Base-by-base conservation (phyloP, 192 early-diverging fungal genomes). In the Entomortierella parvispora region DNA sequence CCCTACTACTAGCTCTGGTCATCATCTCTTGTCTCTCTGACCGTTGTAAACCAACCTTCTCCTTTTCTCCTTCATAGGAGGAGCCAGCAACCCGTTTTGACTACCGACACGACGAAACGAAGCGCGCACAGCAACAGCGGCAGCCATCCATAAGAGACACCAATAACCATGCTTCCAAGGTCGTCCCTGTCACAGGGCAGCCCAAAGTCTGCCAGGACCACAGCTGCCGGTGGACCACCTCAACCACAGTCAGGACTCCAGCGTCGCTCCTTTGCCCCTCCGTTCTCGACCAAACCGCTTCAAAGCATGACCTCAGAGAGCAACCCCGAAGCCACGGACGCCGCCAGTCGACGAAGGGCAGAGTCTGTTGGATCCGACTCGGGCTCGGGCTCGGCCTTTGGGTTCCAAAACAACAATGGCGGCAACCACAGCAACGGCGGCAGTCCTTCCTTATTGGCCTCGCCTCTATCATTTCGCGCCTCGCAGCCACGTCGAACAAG, bases 241-340 rank as follows among this genome's bases (percentile, higher is more conserved):
- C 81, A 2, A 43, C 62, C 57, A 68, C 81, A 23, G 70, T 65
- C 49, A 56, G 32, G 23, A 31, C 40, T 51, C 50, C 64, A 70
- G 43, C 63, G 68, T 11, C 63, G 62, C 51, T 63, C 64, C 2
- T 34, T 61, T 20, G 23, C 50, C 28, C 50, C 77, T 7, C 43
- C 62, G 12, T 46, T 58, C 15, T 54, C 68, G 32, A 40, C 47
- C 55, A 68, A 59, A 45, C 48, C 25, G 48, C 56, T 69, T 46
- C 53, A 68, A 26, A 71, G 68, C 20, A 63, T 81, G 44, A 70
- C 80, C 11, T 63, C 63, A 37, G 80, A 81, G 62, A 71, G 75
- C 40, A 60, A 77, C n/a, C 63, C 68, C 18, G 72, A 76, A 29
- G 80, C 72, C 48, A 77, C 4, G 59, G 60, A 28, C 51, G 62